phyloP scores from a whole-genome alignment of 352 stramenopile genomes.

The Detonula confervacea region DNA sequence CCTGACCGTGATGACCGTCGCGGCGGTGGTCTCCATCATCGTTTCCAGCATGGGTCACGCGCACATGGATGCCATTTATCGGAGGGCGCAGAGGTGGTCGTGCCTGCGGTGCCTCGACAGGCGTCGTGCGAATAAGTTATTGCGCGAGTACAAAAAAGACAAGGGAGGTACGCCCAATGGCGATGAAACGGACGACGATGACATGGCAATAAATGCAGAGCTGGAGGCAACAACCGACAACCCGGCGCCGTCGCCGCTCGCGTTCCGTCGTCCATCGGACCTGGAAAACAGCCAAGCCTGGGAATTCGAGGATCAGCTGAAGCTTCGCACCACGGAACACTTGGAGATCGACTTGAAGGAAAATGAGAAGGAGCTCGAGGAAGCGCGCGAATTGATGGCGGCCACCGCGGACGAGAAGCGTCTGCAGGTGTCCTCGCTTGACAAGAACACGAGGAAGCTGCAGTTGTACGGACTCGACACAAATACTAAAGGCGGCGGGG shows the following conservation, averaged over 20 bases:
- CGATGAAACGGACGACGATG: too few relatives aligned
- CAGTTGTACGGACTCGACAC: too few relatives aligned
- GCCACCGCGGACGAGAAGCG: constrained; percentile 11
- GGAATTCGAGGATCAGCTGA: constrained; percentile 15
- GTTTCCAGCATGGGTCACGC: constrained; percentile 2
- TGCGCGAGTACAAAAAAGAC: too few relatives aligned
- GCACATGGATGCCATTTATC: constrained; percentile 14
- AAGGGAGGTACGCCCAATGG: too few relatives aligned
- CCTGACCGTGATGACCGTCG: constrained; percentile 14
- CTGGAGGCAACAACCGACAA: background rate
- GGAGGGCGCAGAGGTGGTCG: background rate
- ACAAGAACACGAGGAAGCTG: too few relatives aligned
- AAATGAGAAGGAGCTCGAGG: constrained; percentile 8
- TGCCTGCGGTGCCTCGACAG: constrained; percentile 15
- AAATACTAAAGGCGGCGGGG: too few relatives aligned
- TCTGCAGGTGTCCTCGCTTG: too few relatives aligned
- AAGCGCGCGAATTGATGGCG: constrained; percentile 10
- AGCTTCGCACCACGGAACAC: constrained; percentile 1
- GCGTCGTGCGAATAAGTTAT: background rate
- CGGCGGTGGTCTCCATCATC: constrained; percentile 13
- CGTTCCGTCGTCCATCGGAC: background rate
- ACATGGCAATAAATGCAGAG: too few relatives aligned
- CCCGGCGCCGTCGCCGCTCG: background rate
- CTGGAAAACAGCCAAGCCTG: background rate
- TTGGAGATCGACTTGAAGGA: constrained; percentile 18